Evolutionary conservation across 2,329 filamentous ascomycete species (phyloP).

Genomic region (Madurella mycetomatis): DNA sequence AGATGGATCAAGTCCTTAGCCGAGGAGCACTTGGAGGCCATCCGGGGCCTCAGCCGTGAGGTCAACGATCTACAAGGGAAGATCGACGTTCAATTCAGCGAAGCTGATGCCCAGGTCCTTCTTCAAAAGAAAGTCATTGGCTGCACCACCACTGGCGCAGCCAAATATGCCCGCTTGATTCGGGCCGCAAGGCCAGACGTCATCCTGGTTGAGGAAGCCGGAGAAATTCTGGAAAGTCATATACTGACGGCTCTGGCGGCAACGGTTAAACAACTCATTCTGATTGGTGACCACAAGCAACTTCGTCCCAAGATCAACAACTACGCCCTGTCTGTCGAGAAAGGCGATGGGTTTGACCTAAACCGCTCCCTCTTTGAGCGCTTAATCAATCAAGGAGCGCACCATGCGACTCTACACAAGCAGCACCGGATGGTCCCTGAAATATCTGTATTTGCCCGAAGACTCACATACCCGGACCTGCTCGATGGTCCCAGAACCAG

Average conservation of each 20-base stretch:
- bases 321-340: constrained; percentile 50
- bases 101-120: constrained; percentile 42
- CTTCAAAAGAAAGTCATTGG: constrained; percentile 57
- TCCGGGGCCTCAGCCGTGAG: constrained; percentile 36
- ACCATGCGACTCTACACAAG: constrained; percentile 40
- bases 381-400: constrained; percentile 35
- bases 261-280: constrained; percentile 55
- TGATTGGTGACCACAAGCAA: constrained; percentile 62
- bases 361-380: constrained; percentile 61
- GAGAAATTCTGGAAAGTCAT: constrained; percentile 63
- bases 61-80: constrained; percentile 41
- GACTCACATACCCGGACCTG: constrained; percentile 53
- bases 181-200: constrained; percentile 52
- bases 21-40: constrained; percentile 44
- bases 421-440: constrained; percentile 64
- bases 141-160: constrained; percentile 67
- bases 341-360: constrained; percentile 47
- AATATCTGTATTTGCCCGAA: constrained; percentile 55
- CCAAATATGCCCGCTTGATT: constrained; percentile 55
- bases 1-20: constrained; percentile 45
- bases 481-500: constrained; percentile 50
- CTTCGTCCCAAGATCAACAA: constrained; percentile 57
- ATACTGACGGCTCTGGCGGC: constrained; percentile 56
- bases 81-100: constrained; percentile 41
- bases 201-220: constrained; percentile 65